Conservation (phyloP, 2,329 filamentous ascomycete genomes). For the Exophiala alcalophila region DNA sequence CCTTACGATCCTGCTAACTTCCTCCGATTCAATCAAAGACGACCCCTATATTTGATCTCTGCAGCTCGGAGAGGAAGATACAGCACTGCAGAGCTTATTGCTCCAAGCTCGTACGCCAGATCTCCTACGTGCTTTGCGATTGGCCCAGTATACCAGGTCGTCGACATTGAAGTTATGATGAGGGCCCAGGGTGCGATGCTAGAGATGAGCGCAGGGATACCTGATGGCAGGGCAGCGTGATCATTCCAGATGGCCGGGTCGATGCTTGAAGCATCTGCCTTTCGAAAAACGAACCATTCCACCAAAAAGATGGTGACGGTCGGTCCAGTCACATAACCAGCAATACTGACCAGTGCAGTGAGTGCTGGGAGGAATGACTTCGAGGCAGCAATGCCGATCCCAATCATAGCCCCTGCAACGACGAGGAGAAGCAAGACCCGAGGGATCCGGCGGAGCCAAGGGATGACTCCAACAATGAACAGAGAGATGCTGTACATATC, state of each 20-base stretch:
- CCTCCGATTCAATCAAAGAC: constrained; percentile 4
- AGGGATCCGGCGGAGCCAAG: not conserved
- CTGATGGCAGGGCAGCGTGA: constrained; percentile 56
- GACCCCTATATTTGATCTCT: constrained; percentile 10
- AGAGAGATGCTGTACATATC: constrained; percentile 10
- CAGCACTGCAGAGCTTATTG: not conserved
- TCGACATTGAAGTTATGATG: constrained; percentile 63
- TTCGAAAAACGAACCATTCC: constrained; percentile 62
- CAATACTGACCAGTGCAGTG: constrained; percentile 44
- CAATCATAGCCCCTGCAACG: constrained; percentile 2
- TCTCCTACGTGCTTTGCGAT: constrained; percentile 57
- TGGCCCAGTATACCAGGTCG: constrained; percentile 66
- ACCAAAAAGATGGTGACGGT: constrained; percentile 31
- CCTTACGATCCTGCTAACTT: too few species aligned
- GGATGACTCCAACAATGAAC: not conserved
- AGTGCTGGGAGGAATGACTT: constrained; percentile 3
- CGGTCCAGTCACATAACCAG: constrained; percentile 21
- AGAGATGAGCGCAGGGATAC: constrained; percentile 58
- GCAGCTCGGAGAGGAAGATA: constrained; percentile 9
- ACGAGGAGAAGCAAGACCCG: constrained; percentile 3
- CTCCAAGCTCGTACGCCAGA: constrained; percentile 6
- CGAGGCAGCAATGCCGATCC: constrained; percentile 7
- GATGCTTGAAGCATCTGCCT: constrained; percentile 46
- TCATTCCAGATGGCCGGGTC: constrained; percentile 63
- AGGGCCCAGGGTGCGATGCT: constrained; percentile 65